phyloP scores from a whole-genome alignment of 805 yeast species.

The Teunomyces aglyptinius region DNA sequence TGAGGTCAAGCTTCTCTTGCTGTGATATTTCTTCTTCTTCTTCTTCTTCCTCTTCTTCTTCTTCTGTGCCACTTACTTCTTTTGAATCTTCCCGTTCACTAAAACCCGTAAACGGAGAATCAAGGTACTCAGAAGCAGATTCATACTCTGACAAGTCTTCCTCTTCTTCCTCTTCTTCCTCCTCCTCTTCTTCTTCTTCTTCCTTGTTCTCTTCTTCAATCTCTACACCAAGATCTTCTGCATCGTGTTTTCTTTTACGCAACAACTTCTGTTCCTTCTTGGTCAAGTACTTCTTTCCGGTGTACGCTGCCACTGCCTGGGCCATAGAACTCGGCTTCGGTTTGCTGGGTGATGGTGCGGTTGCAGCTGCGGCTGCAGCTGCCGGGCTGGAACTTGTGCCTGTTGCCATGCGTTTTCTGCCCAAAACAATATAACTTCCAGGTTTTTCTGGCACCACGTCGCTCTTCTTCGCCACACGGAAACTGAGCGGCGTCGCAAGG shows the following conservation, averaged over 20 bases:
- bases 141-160: constrained; percentile 27
- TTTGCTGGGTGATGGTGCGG: constrained; percentile 10
- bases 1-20: constrained; percentile 10
- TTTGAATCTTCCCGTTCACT: constrained; percentile 6
- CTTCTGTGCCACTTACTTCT: constrained; percentile 6
- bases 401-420: constrained; percentile 6
- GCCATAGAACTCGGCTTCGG: constrained; percentile 50
- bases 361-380: constrained; percentile 4
- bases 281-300: constrained; percentile 52
- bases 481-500: constrained; percentile 58
- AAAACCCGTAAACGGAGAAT: constrained; percentile 9
- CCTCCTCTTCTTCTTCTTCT: constrained; percentile 15
- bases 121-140: constrained; percentile 31
- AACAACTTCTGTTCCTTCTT: constrained; percentile 42
- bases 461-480: constrained; percentile 54
- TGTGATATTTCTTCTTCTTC: constrained; percentile 14
- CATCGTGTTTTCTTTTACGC: constrained; percentile 21
- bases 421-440: constrained; percentile 47
- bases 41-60: constrained; percentile 8
- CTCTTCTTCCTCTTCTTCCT: constrained; percentile 10
- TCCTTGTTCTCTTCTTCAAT: neutral
- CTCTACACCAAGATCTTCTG: constrained; percentile 15
- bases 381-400: neutral
- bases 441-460: constrained; percentile 42
- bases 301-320: constrained; percentile 57